phyloP scores from a whole-genome alignment of 1,139 yeast species.

The Groenewaldozyma auringiensis region DNA sequence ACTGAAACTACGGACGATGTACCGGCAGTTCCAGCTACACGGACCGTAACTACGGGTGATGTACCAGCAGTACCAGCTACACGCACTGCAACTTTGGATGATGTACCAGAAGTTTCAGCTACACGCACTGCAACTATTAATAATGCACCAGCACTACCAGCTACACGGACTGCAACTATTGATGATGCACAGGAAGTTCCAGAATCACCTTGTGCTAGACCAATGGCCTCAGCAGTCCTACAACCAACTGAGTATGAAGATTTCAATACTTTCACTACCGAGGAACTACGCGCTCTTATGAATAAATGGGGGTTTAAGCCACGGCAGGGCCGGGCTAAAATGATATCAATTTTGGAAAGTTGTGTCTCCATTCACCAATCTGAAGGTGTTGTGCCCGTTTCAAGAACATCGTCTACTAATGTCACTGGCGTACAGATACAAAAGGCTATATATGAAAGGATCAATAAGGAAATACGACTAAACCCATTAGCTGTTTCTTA shows the following conservation, averaged over 20 bases:
- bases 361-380: background rate
- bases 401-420: background rate
- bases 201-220: constrained; percentile 4
- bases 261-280: constrained; percentile 4
- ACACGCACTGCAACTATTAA: background rate
- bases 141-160: background rate
- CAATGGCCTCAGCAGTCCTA: background rate
- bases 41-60: too few relatives aligned
- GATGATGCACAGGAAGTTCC: constrained; percentile 3
- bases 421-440: background rate
- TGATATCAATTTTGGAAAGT: constrained; percentile 11
- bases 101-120: background rate
- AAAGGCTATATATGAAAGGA: background rate
- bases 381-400: background rate
- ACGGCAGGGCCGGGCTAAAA: constrained; percentile 9
- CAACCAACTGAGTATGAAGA: constrained; percentile 1
- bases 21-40: too few relatives aligned
- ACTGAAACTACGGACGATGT: background rate
- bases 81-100: background rate
- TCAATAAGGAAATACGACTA: constrained; percentile 9
- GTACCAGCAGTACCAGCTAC: background rate
- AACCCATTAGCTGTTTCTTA: constrained; percentile 10
- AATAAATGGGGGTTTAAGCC: constrained; percentile 14
- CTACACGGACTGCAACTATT: background rate
- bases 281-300: constrained; percentile 9